These are phyloP conservation scores for Chalciporus chontae DNA, from an alignment of 768 basidiomycete species.

Conservation along the genomic window DNA sequence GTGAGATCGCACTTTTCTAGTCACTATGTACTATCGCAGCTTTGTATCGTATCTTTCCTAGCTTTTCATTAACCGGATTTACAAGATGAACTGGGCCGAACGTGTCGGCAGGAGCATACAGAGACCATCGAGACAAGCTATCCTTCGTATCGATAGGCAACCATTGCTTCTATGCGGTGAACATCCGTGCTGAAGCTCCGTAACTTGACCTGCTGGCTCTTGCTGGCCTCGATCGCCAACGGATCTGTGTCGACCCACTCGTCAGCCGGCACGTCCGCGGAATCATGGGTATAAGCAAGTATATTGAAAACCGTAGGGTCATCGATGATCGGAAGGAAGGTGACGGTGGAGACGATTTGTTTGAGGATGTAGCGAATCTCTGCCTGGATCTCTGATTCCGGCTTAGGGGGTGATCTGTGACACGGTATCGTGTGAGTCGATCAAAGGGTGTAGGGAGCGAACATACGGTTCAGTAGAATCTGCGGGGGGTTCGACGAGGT, in stretches of 20 bases:
- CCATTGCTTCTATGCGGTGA: constrained; percentile 98
- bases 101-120: neutral
- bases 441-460: neutral
- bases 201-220: constrained; percentile 92
- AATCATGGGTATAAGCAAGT: constrained; percentile 89
- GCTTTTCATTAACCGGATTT: neutral
- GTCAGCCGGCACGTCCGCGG: constrained; percentile 85
- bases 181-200: constrained; percentile 96
- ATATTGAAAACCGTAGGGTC: constrained; percentile 98
- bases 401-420: constrained; percentile 54
- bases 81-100: constrained; percentile 1
- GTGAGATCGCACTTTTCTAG: neutral
- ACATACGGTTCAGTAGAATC: constrained; percentile 52
- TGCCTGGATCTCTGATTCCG: constrained; percentile 88
- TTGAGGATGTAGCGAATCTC: constrained; percentile 98
- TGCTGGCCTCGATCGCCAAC: constrained; percentile 86
- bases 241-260: constrained; percentile 98
- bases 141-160: constrained; percentile 92
- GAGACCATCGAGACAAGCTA: constrained; percentile 28
- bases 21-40: neutral
- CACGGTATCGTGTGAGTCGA: neutral
- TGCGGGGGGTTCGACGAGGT: constrained; percentile 65
- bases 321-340: constrained; percentile 93
- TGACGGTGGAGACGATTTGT: constrained; percentile 96
- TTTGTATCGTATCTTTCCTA: neutral